Evolutionary conservation across 2,329 filamentous ascomycete genomes (phyloP).

Genomic region (Apiospora arundinis): DNA sequence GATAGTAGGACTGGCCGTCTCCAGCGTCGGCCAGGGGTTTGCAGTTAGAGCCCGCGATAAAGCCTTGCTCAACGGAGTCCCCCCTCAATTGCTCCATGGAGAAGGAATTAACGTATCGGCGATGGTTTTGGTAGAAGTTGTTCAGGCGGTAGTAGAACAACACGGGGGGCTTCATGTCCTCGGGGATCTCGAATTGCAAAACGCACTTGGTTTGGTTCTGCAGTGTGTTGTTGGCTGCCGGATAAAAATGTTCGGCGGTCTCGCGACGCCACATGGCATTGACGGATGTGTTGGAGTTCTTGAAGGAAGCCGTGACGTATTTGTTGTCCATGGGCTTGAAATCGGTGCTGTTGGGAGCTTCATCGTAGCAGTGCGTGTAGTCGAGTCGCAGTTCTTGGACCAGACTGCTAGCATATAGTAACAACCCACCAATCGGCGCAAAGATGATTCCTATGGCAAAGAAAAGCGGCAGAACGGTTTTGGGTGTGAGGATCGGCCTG

Average conservation of each 20-base stretch:
- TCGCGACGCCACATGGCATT: conserved; percentile 45
- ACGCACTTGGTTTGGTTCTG: conserved; percentile 61
- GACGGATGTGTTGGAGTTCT: conserved; percentile 51
- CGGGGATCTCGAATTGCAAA: conserved; percentile 79
- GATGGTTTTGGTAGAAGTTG: conserved; percentile 99
- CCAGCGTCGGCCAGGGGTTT: conserved; percentile 67
- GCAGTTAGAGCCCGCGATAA: conserved; percentile 49
- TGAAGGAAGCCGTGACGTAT: conserved; percentile 75
- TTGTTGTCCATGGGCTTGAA: conserved; percentile 58
- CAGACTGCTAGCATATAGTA: conserved; percentile 86
- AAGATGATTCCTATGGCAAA: conserved; percentile 84
- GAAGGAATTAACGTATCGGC: conserved; percentile 91
- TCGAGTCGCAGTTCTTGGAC: conserved; percentile 91
- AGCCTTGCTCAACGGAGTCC: conserved; percentile 59
- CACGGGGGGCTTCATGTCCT: conserved; percentile 80
- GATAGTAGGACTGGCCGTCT: conserved; percentile 79
- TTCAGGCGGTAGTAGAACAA: conserved; percentile 94
- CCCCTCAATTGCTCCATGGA: conserved; percentile 83
- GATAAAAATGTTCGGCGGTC: conserved; percentile 44
- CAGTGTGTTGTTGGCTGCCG: conserved; percentile 36
- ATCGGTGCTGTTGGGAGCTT: conserved; percentile 52
- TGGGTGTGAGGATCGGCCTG: conserved; percentile 92
- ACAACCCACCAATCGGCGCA: conserved; percentile 85
- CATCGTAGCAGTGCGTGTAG: conserved; percentile 77
- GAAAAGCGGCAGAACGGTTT: conserved; percentile 72